Conservation (phyloP, 2,329 filamentous ascomycete species). For the Westerdykella aurantiaca region DNA sequence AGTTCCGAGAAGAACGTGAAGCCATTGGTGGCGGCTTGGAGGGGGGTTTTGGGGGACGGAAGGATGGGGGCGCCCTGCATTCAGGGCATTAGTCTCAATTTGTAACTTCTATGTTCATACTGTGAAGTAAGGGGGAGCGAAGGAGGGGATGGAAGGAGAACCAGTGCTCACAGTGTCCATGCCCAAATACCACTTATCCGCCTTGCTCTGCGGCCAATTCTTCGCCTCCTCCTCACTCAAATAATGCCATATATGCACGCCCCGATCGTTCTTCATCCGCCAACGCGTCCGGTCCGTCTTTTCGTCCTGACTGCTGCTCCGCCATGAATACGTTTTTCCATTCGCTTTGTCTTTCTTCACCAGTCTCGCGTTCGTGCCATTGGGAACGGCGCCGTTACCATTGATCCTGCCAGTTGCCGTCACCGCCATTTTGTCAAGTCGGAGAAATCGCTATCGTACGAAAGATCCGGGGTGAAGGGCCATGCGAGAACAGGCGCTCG, state of each 20-base stretch:
- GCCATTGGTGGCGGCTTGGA: slow-evolving; percentile 75
- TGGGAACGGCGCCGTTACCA: neutral
- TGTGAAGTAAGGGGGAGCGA: neutral
- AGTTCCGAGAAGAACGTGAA: slow-evolving; percentile 84
- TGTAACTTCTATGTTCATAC: neutral
- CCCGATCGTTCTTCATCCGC: slow-evolving; percentile 76
- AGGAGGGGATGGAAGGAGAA: neutral
- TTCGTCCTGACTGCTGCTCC: slow-evolving; percentile 4
- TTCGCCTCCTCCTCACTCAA: slow-evolving; percentile 65
- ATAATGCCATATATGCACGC: slow-evolving; percentile 92
- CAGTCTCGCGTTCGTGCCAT: neutral
- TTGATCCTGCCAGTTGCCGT: neutral
- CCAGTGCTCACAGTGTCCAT: slow-evolving; percentile 60
- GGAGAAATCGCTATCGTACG: too few relatives aligned
- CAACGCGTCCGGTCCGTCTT: slow-evolving; percentile 77
- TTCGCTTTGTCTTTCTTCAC: neutral
- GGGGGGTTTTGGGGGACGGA: slow-evolving; percentile 62
- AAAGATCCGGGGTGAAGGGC: too few relatives aligned
- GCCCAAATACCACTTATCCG: slow-evolving; percentile 86
- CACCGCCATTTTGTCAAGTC: neutral
- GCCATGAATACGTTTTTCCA: neutral
- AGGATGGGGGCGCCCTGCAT: slow-evolving; percentile 69
- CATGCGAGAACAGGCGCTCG: too few relatives aligned
- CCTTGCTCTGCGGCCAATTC: slow-evolving; percentile 76
- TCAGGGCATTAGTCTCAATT: neutral